Conservation (phyloP, 306 rosid species). For the Senna siamea region DNA sequence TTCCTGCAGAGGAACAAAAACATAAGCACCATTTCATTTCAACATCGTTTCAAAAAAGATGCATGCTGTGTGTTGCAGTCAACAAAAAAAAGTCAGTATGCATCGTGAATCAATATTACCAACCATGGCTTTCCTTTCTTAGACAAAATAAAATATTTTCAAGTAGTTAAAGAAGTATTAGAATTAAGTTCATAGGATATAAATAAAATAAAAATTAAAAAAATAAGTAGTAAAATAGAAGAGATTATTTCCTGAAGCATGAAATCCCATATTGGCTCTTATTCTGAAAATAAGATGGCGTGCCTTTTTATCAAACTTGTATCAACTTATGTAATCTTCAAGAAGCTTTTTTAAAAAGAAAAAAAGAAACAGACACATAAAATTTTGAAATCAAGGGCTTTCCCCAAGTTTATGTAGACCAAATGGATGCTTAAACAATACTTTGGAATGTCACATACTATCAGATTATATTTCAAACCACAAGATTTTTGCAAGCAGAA, state of each 20-base stretch:
- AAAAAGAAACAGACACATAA: neutral
- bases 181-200: neutral
- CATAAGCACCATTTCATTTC: constrained; percentile 39
- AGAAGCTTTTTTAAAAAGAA: neutral
- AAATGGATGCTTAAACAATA: constrained; percentile 22
- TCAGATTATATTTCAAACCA: constrained; percentile 12
- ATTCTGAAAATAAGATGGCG: constrained; percentile 19
- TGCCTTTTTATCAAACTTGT: constrained; percentile 4
- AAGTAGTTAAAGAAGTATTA: constrained; percentile 1
- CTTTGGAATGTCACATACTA: constrained; percentile 15
- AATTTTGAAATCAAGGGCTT: neutral
- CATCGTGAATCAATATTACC: neutral
- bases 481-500: constrained; percentile 17
- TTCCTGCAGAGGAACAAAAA: constrained; percentile 55
- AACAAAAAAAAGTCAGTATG: neutral
- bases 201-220: neutral
- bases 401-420: constrained; percentile 5
- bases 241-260: constrained; percentile 15
- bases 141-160: neutral
- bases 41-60: constrained; percentile 3
- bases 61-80: neutral
- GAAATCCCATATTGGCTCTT: constrained; percentile 9
- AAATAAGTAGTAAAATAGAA: constrained; percentile 10
- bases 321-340: constrained; percentile 26
- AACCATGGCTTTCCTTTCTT: constrained; percentile 8